These are phyloP conservation scores for Vachellia pachyceras DNA, from an alignment of 306 rosid genomes.

Conservation along the genomic window DNA sequence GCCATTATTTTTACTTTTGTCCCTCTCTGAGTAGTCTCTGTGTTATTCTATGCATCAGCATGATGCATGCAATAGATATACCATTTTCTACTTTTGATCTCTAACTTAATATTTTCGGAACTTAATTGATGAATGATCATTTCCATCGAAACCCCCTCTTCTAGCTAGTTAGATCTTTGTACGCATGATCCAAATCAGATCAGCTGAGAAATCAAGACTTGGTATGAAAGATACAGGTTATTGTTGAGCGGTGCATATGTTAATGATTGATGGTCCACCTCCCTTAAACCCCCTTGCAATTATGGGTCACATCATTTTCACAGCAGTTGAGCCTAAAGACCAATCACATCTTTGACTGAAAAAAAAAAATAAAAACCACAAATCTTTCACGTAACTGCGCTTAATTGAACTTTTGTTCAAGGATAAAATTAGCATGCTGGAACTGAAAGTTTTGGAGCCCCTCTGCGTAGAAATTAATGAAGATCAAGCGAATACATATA, in stretches of 20 bases:
- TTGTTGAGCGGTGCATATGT: conserved; percentile 15
- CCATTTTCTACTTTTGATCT: not conserved
- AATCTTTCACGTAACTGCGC: not conserved
- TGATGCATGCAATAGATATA: not conserved
- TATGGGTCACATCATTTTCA: conserved; percentile 3
- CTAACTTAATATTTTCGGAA: conserved; percentile 40
- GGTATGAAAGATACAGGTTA: conserved; percentile 18
- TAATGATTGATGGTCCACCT: conserved; percentile 22
- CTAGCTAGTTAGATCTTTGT: not conserved
- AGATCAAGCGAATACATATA: not conserved
- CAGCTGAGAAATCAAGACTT: not conserved
- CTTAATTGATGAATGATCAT: conserved; percentile 36
- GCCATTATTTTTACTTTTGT: conserved; percentile 36
- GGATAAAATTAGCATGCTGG: not conserved
- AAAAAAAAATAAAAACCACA: not conserved
- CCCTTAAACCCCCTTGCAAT: not conserved
- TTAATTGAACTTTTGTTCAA: not conserved
- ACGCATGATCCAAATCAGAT: not conserved
- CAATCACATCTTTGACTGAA: conserved; percentile 7
- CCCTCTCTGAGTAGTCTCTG: no score
- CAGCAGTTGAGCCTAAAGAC: conserved; percentile 13
- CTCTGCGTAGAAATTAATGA: not conserved
- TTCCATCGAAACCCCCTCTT: not conserved
- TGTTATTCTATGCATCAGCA: not conserved
- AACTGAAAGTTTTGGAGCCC: no score